phyloP scores from a whole-genome alignment of 129 eudicot species.

The Centaurea solstitialis region DNA sequence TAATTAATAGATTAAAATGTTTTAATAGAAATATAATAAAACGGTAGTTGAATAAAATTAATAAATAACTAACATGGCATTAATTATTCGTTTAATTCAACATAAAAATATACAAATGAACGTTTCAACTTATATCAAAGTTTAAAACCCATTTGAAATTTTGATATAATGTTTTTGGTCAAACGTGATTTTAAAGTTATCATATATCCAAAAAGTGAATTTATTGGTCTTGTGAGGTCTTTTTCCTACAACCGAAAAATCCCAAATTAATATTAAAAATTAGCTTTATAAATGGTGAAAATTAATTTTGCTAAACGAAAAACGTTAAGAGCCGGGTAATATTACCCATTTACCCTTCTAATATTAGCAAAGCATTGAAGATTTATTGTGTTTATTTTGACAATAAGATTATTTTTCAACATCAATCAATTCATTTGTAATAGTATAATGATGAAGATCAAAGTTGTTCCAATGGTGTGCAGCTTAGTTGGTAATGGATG shows the following conservation, averaged over 20 bases:
- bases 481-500: too few species aligned
- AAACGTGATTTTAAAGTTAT: background rate
- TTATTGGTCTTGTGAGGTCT: background rate
- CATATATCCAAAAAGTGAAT: background rate
- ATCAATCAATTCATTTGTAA: too few species aligned
- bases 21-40: background rate
- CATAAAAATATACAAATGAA: background rate
- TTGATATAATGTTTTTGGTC: background rate
- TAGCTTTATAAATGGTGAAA: background rate
- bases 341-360: background rate
- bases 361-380: background rate
- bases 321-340: background rate
- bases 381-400: background rate
- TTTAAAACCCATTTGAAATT: background rate
- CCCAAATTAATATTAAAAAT: background rate
- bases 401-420: background rate
- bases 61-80: background rate
- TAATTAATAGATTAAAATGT: background rate
- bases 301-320: background rate
- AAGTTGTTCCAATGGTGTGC: too few species aligned
- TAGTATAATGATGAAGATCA: too few species aligned
- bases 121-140: background rate
- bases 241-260: background rate
- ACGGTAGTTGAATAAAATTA: background rate
- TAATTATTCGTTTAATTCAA: background rate